phyloP scores from a whole-genome alignment of 768 basidiomycete species.

The Phylloporus sp. region DNA sequence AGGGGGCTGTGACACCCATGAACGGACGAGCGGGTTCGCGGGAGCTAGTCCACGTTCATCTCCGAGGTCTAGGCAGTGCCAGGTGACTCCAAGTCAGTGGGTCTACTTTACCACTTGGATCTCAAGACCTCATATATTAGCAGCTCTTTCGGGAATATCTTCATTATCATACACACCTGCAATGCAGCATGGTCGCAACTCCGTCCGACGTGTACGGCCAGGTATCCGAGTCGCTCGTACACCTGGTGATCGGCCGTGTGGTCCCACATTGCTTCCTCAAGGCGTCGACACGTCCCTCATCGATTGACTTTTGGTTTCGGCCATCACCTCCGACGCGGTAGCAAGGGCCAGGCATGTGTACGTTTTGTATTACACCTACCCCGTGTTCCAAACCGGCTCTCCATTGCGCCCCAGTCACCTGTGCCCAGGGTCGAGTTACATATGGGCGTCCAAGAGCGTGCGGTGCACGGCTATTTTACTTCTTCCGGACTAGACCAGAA shows the following conservation, averaged over 20 bases:
- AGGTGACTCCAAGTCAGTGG: background rate
- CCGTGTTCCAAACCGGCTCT: background rate
- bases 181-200: no score
- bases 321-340: slow-evolving; percentile 1
- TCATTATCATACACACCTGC: no score
- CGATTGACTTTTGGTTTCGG: background rate
- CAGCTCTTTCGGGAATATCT: background rate
- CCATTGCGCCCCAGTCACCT: background rate
- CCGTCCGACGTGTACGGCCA: background rate
- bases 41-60: slow-evolving; percentile 10
- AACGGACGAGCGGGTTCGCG: background rate
- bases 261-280: background rate
- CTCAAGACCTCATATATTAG: background rate
- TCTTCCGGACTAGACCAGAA: background rate
- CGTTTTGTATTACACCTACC: slow-evolving; percentile 1
- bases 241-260: no score
- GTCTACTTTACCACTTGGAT: background rate
- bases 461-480: background rate
- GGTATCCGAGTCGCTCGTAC: no score
- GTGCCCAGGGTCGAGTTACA: background rate
- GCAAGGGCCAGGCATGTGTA: background rate
- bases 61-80: slow-evolving; percentile 7
- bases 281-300: background rate
- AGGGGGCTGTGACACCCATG: no score
- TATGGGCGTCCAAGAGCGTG: background rate